Evolutionary conservation across 2,329 filamentous ascomycete genomes (phyloP).

Genomic region (Ilyonectria sp.): DNA sequence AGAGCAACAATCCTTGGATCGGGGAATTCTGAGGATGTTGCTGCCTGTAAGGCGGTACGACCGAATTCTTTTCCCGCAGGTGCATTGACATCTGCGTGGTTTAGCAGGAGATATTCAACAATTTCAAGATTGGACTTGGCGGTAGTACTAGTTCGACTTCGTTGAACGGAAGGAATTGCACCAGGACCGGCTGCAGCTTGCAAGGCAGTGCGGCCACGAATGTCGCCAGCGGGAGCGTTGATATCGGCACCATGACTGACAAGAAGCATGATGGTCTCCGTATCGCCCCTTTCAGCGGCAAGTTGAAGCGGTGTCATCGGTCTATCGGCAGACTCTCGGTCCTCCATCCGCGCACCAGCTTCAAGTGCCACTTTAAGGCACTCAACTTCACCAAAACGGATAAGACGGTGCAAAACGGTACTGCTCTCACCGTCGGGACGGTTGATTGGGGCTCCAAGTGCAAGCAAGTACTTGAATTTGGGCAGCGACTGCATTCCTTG

Average conservation of each 20-base stretch:
- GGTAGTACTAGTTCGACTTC: no score
- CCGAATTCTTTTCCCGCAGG: background rate
- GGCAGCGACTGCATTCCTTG: no score
- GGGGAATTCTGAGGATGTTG: background rate
- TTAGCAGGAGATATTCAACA: background rate
- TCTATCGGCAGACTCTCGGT: background rate
- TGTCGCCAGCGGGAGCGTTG: background rate
- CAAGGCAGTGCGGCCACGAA: background rate
- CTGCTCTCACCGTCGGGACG: background rate
- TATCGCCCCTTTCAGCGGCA: background rate
- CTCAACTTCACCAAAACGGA: accelerated
- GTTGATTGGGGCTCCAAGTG: background rate
- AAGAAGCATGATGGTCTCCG: background rate
- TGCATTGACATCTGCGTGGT: constrained; percentile 8
- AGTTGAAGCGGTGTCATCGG: constrained; percentile 6
- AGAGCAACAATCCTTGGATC: background rate
- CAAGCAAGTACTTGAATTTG: constrained; percentile 1
- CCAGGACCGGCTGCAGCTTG: background rate
- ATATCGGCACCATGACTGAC: background rate
- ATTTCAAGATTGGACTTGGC: background rate
- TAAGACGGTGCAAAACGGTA: background rate
- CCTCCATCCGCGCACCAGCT: background rate
- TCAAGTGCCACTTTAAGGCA: background rate
- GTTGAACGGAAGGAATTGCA: no score
- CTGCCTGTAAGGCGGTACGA: constrained; percentile 12